Evolutionary conservation across 768 basidiomycete genomes (phyloP).

Genomic region (Lenzites betulinus): DNA sequence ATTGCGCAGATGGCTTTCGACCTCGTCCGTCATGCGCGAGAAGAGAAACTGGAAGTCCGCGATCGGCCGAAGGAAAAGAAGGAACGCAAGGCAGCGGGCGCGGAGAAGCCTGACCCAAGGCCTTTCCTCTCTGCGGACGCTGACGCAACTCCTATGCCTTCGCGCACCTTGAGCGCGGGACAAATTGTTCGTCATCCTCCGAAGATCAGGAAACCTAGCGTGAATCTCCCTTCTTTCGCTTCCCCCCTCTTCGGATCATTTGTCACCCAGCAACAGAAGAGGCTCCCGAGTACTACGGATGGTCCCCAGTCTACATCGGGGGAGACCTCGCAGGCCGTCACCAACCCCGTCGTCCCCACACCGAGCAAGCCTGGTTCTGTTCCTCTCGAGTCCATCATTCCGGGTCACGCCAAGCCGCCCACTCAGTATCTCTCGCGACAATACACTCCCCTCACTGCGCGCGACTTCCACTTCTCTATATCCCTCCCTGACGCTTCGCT

Average conservation of each 20-base stretch:
- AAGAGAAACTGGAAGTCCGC: conserved; percentile 53
- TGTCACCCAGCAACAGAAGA: conserved; percentile 53
- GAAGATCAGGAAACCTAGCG: conserved; percentile 25
- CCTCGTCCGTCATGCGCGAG: conserved; percentile 68
- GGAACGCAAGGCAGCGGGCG: conserved; percentile 21
- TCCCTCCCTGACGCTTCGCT: conserved; percentile 60
- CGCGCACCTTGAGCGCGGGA: conserved; percentile 21
- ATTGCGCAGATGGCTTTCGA: conserved; percentile 65
- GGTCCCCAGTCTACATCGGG: neutral
- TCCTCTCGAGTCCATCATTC: conserved; percentile 82
- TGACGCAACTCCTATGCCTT: conserved; percentile 45
- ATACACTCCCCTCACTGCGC: conserved; percentile 72
- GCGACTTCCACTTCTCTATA: conserved; percentile 74
- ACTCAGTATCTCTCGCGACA: conserved; percentile 79
- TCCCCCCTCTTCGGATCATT: conserved; percentile 66
- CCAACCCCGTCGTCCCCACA: conserved; percentile 9
- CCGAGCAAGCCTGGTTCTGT: conserved; percentile 45
- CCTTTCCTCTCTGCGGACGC: conserved; percentile 24
- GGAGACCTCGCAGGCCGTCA: conserved; percentile 11
- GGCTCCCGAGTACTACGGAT: conserved; percentile 18
- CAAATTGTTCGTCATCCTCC: conserved; percentile 13
- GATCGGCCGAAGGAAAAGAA: conserved; percentile 53
- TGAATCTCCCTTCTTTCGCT: conserved; percentile 38
- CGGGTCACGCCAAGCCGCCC: conserved; percentile 76
- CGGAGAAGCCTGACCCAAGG: conserved; percentile 16